Conservation (phyloP, 2,329 filamentous ascomycete species). For the Fusarium nodosum region DNA sequence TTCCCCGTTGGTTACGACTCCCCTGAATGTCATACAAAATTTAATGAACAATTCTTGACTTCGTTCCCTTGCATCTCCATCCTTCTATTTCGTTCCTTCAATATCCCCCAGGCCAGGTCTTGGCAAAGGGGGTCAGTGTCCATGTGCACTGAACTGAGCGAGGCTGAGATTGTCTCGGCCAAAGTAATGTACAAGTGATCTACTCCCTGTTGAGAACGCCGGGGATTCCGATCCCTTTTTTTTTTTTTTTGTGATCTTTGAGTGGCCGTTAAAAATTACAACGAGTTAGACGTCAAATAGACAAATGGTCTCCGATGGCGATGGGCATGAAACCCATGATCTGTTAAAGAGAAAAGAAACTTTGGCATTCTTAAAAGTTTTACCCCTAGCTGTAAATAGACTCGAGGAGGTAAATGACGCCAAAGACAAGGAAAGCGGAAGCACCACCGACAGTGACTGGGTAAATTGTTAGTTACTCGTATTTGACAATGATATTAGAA, state of each 20-base stretch:
- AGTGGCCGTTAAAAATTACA: conserved; percentile 45
- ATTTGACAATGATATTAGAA: neutral
- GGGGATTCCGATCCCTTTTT: conserved; percentile 10
- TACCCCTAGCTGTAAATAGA: conserved; percentile 69
- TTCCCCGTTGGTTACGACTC: conserved; percentile 19
- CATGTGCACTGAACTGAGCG: conserved; percentile 10
- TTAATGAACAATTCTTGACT: neutral
- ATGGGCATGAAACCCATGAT: conserved; percentile 24
- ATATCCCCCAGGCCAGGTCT: conserved; percentile 9
- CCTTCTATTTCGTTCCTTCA: conserved; percentile 7
- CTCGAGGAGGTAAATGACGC: conserved; percentile 90
- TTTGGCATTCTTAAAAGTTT: conserved; percentile 14
- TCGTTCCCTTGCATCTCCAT: conserved; percentile 26
- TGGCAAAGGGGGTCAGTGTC: conserved; percentile 23
- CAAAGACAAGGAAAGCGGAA: conserved; percentile 89
- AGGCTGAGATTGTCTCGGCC: conserved; percentile 36
- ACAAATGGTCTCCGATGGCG: conserved; percentile 30
- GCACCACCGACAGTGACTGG: conserved; percentile 93
- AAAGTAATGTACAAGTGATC: conserved; percentile 37
- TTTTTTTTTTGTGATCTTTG: neutral
- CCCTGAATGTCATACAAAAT: conserved; percentile 7
- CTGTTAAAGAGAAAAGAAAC: conserved; percentile 26
- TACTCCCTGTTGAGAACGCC: conserved; percentile 10
- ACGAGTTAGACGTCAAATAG: conserved; percentile 39
- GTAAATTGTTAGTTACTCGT: conserved; percentile 41